Conservation (phyloP, 75 land plant species). For the Pseudotsuga menziesii region DNA sequence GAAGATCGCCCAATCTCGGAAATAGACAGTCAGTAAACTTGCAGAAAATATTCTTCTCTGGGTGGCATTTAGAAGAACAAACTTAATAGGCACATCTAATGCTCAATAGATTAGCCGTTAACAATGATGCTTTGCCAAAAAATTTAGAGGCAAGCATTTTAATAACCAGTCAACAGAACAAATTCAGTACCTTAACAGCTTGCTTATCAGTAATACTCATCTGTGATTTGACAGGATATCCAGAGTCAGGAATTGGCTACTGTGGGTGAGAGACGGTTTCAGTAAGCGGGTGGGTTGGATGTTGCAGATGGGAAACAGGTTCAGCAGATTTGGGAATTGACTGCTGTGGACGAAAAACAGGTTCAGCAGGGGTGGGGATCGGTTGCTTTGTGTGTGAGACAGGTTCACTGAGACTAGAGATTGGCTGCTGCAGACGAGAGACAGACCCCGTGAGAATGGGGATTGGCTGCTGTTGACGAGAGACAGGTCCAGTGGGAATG, state of each 20-base stretch:
- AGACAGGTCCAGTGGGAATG: not conserved
- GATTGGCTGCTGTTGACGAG: not conserved
- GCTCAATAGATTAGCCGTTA: not conserved
- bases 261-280: not conserved
- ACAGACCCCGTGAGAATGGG: not conserved
- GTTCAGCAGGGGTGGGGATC: not conserved
- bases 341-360: not conserved
- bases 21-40: not conserved
- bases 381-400: not conserved
- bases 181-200: not conserved
- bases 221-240: not conserved
- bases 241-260: not conserved
- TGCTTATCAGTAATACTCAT: not conserved
- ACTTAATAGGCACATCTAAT: slow-evolving; percentile 4
- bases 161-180: slow-evolving; percentile 1
- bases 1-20: not conserved
- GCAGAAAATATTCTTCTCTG: not conserved
- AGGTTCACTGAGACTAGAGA: not conserved
- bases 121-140: not conserved
- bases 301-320: not conserved
- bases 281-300: not conserved
- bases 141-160: not conserved
- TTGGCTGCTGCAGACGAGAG: not conserved
- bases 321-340: not conserved
- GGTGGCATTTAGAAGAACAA: not conserved